Conservation (phyloP, 116 monocot species). For the Papilionanthe hybrid region DNA sequence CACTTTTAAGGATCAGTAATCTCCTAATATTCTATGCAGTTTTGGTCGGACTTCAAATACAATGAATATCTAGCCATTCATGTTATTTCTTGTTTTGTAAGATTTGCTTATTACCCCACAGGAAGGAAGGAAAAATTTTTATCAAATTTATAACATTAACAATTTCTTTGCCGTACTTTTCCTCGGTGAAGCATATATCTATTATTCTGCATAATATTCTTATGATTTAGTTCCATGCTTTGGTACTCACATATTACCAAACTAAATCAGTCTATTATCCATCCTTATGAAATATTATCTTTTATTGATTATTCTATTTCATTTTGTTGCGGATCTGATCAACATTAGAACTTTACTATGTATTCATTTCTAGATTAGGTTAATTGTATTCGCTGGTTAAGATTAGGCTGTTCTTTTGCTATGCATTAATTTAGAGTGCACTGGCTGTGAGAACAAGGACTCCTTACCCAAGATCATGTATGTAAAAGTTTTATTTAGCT, state of each 20-base stretch:
- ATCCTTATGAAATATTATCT: background rate
- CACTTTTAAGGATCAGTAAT: no score
- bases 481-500: no score
- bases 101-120: background rate
- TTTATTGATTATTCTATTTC: background rate
- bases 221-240: background rate
- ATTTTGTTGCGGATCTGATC: no score
- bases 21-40: no score
- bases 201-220: background rate
- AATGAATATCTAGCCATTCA: background rate
- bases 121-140: background rate
- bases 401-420: no score
- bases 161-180: no score
- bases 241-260: background rate
- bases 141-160: background rate
- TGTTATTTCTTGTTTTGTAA: background rate
- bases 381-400: no score
- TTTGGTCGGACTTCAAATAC: background rate
- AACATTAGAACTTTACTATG: no score
- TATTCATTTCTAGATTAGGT: no score
- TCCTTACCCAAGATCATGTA: no score
- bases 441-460: no score
- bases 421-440: no score
- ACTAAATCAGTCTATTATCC: background rate
- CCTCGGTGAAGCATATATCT: background rate